These are phyloP conservation scores for Ilyonectria destructans DNA, from an alignment of 2,329 filamentous ascomycete genomes.

Conservation along the genomic window DNA sequence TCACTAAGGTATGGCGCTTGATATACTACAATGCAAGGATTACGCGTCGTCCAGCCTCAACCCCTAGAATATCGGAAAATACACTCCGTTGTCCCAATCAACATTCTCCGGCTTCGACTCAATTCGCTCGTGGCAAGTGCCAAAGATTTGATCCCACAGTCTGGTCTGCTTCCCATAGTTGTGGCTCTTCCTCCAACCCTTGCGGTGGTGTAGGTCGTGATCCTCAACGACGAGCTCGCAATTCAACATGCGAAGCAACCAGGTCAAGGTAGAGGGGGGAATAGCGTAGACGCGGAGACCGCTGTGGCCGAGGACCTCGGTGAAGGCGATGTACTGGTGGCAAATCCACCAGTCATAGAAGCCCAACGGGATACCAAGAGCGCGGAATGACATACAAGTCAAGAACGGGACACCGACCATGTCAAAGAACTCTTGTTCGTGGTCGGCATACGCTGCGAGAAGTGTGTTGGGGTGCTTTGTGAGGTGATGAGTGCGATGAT, in stretches of 20 bases:
- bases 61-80: constrained; percentile 23
- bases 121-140: constrained; percentile 33
- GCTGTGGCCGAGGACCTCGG: constrained; percentile 35
- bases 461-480: constrained; percentile 38
- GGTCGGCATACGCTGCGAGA: constrained; percentile 34
- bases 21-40: not conserved
- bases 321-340: constrained; percentile 39
- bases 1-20: not conserved
- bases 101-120: constrained; percentile 25
- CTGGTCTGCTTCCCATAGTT: constrained; percentile 38
- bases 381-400: constrained; percentile 30
- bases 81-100: constrained; percentile 30
- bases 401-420: constrained; percentile 37
- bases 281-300: constrained; percentile 33
- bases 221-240: constrained; percentile 34
- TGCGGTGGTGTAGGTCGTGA: constrained; percentile 37
- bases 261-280: constrained; percentile 31
- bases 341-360: constrained; percentile 41
- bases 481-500: constrained; percentile 37
- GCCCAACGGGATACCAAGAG: constrained; percentile 29
- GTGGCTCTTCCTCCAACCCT: constrained; percentile 38
- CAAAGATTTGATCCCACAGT: constrained; percentile 35
- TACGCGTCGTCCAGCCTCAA: not conserved
- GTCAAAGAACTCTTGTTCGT: constrained; percentile 41
- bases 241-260: constrained; percentile 17